These are phyloP conservation scores for Mortierella sp. DNA, from an alignment of 371 early-diverging fungal genomes.

Conservation along the genomic window DNA sequence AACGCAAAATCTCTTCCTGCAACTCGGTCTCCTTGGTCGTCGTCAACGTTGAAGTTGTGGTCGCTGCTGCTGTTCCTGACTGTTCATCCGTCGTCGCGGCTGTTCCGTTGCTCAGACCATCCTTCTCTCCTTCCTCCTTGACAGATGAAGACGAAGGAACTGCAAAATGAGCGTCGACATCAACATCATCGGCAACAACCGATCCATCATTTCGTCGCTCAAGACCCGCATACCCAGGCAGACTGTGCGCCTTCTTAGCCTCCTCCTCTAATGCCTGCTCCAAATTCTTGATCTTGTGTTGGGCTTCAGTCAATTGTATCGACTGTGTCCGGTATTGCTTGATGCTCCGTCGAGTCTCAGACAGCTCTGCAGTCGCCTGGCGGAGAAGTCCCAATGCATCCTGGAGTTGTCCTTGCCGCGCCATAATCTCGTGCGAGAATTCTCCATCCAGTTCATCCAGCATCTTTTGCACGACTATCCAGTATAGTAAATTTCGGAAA, in stretches of 20 bases:
- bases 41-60: neutral
- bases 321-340: slow-evolving; percentile 66
- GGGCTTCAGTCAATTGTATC: slow-evolving; percentile 69
- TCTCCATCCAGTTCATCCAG: slow-evolving; percentile 79
- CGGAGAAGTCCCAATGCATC: slow-evolving; percentile 73
- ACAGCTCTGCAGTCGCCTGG: slow-evolving; percentile 74
- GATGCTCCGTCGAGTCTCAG: slow-evolving; percentile 73
- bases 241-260: slow-evolving; percentile 26
- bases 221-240: slow-evolving; percentile 36
- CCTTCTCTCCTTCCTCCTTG: slow-evolving; percentile 17
- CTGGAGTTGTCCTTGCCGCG: slow-evolving; percentile 72
- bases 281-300: slow-evolving; percentile 64
- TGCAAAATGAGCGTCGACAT: slow-evolving; percentile 3
- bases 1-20: slow-evolving; percentile 50
- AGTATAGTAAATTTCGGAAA: neutral
- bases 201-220: slow-evolving; percentile 21
- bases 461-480: slow-evolving; percentile 77
- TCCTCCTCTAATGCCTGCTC: slow-evolving; percentile 62
- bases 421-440: slow-evolving; percentile 71
- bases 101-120: neutral
- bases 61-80: neutral
- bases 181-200: neutral
- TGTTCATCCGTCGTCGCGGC: neutral
- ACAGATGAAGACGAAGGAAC: slow-evolving; percentile 3
- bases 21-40: slow-evolving; percentile 19